Evolutionary conservation across 352 stramenopile genomes (phyloP).

Genomic region (Globisporangium canariense): DNA sequence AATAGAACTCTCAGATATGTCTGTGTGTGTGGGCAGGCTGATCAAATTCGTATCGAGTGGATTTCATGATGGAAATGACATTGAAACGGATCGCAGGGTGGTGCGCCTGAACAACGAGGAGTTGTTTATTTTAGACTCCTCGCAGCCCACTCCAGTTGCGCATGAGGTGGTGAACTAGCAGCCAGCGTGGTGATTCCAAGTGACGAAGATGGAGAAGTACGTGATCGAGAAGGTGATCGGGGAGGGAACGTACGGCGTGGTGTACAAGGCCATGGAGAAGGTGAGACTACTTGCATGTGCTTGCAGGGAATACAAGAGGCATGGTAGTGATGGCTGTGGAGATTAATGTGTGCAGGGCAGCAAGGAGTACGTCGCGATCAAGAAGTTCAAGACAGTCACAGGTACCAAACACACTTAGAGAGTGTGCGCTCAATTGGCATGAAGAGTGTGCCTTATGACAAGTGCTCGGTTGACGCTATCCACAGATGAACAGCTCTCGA

Average conservation of each 20-base stretch:
- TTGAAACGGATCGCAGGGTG: conserved; percentile 14
- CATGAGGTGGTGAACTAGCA: background rate
- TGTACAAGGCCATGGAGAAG: conserved; percentile 81
- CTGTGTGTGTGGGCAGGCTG: background rate
- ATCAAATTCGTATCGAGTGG: background rate
- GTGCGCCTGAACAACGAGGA: background rate
- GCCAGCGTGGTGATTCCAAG: background rate
- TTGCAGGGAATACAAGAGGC: no score
- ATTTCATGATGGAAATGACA: background rate
- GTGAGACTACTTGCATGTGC: conserved; percentile 21
- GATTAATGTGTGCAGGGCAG: conserved; percentile 30
- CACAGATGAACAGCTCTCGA: conserved; percentile 72
- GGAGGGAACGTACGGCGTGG: conserved; percentile 79
- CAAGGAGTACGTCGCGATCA: conserved; percentile 73
- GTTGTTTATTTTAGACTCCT: conserved; percentile 5
- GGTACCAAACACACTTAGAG: conserved; percentile 22
- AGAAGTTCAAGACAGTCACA: conserved; percentile 74
- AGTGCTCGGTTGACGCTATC: background rate
- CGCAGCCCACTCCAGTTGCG: background rate
- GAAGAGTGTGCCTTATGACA: background rate
- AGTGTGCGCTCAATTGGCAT: background rate
- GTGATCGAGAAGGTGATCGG: conserved; percentile 77
- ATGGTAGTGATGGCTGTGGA: background rate
- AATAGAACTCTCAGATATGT: background rate
- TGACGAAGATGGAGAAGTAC: conserved; percentile 69